phyloP scores from a whole-genome alignment of 495 filamentous ascomycete genomes.

The Tuber melanosporum region DNA sequence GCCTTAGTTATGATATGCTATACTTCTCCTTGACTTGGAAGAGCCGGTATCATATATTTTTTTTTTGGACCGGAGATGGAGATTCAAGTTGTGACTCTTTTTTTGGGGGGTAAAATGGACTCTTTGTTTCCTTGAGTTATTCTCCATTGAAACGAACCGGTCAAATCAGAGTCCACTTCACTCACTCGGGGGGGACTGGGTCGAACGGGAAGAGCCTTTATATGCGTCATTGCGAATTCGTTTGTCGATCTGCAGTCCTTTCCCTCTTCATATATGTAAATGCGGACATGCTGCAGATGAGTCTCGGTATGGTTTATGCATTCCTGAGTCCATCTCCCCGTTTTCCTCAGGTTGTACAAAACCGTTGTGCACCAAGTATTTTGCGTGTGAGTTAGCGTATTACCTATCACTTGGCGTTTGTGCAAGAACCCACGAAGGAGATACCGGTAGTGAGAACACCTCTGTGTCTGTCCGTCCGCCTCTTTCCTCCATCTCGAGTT shows the following conservation, averaged over 20 bases:
- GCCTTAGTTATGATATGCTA: neutral
- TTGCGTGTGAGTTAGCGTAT: neutral
- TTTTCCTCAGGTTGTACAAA: conserved; percentile 28
- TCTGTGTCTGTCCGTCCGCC: neutral
- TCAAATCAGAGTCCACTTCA: neutral
- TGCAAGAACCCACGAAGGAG: neutral
- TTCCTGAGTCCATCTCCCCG: neutral
- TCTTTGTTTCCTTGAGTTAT: neutral
- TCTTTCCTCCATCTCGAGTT: neutral
- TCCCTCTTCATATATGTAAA: neutral
- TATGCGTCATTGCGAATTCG: conserved; percentile 19
- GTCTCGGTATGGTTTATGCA: neutral
- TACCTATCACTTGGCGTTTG: neutral
- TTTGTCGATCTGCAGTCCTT: neutral
- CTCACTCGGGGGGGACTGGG: neutral
- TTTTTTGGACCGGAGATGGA: neutral
- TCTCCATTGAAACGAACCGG: neutral
- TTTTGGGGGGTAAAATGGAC: neutral
- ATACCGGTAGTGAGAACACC: neutral
- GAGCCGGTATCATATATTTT: neutral
- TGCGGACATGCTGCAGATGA: conserved; percentile 1
- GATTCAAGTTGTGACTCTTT: neutral
- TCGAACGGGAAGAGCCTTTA: neutral
- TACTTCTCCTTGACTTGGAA: neutral
- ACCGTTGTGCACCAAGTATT: conserved; percentile 15